Evolutionary conservation across 2,329 filamentous ascomycete genomes (phyloP).

Genomic region (Fusarium tanahbumbuense): DNA sequence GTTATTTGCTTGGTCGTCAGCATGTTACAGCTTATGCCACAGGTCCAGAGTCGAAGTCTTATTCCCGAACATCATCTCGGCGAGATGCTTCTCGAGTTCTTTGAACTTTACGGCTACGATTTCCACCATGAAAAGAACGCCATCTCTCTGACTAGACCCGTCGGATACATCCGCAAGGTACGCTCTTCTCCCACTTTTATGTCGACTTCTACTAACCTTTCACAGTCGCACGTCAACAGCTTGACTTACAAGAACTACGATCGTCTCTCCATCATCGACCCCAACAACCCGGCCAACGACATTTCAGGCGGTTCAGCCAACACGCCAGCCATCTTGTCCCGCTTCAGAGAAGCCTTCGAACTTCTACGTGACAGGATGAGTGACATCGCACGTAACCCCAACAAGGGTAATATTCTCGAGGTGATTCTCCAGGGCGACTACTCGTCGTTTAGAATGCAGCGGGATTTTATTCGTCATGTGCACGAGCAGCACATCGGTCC

Average conservation of each 20-base stretch:
- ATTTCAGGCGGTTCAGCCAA: slow-evolving; percentile 87
- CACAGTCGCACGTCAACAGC: slow-evolving; percentile 56
- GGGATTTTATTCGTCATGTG: slow-evolving; percentile 69
- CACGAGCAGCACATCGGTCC: slow-evolving; percentile 57
- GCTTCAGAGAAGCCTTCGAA: slow-evolving; percentile 74
- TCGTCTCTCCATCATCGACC: slow-evolving; percentile 89
- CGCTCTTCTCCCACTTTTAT: no score
- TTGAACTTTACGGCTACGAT: slow-evolving; percentile 87
- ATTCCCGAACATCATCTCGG: slow-evolving; percentile 76
- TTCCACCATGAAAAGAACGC: slow-evolving; percentile 78
- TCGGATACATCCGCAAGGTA: slow-evolving; percentile 80
- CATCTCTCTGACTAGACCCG: slow-evolving; percentile 79
- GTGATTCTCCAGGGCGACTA: slow-evolving; percentile 84
- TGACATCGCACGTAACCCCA: slow-evolving; percentile 55
- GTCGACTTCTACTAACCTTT: no score
- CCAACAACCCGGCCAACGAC: slow-evolving; percentile 86
- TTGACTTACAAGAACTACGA: slow-evolving; percentile 70
- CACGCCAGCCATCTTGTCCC: slow-evolving; percentile 72
- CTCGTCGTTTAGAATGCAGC: slow-evolving; percentile 75
- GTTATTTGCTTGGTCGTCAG: slow-evolving; percentile 94
- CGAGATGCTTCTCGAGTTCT: slow-evolving; percentile 85
- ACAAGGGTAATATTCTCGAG: slow-evolving; percentile 67
- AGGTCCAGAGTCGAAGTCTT: slow-evolving; percentile 71
- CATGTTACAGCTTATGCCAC: slow-evolving; percentile 83
- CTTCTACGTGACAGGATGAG: slow-evolving; percentile 69